Evolutionary conservation across 169 alveolate genomes (phyloP), one percentile per base, ranked within the genome.

Genomic region (Plasmodium gaboni): DNA sequence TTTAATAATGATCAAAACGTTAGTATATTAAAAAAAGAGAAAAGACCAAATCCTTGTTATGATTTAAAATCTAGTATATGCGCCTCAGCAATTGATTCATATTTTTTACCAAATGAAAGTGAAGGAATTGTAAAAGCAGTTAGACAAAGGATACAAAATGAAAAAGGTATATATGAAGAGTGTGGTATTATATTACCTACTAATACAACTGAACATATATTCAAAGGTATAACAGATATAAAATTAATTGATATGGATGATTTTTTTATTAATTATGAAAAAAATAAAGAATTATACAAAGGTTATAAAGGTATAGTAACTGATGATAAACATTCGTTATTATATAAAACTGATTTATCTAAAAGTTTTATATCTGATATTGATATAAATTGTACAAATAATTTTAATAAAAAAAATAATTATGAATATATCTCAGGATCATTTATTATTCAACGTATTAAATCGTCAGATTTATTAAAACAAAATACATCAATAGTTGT

Each of bases 231-330:
- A 61, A 83, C 91, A 55, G 91, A 83, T 60, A 83, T 83, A 15
- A 83, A 83, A 51, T 48, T 83, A 53, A 73, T 83, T 19, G 91
- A 83, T 61, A 83, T 59, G 85, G 91, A 83, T 73, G 91, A 83
- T 48, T 83, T 83, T 46, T 83, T 83, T 61, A 19, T 44, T 26
- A 83, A 83, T 50, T 83, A 38, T 83, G 85, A 83, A 9, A 10
- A 17, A 26, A 83, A 83, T 61, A 68, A 50, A 53, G 78, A 63
- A 38, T 5, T 83, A n/a, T 83, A 83, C 50, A 24, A 44, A 70
- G 91, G 91, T 4, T 83, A 83, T 50, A 83, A 57, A 83, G 91
- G 91, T 6, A 72, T 83, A 15, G 91, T 83, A 60, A 69, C 91
- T n/a, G 91, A 83, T 55, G 91, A 83, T 55, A 83, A 69, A 38